Conservation (phyloP, 2,329 filamentous ascomycete genomes). For the Fusarium tjaetaba region DNA sequence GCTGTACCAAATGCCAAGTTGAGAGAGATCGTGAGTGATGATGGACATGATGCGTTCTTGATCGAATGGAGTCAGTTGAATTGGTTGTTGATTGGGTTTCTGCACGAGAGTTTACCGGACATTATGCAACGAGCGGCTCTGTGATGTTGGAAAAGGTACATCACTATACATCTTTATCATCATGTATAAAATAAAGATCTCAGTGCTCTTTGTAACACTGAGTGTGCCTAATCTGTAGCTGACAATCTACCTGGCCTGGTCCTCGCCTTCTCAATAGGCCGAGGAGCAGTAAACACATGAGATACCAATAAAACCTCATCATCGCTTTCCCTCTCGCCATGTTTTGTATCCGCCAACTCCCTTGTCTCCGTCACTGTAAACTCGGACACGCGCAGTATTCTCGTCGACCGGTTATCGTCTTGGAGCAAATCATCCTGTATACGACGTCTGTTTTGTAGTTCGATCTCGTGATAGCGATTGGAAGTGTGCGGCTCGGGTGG, state of each 20-base stretch:
- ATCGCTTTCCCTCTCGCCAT: background rate
- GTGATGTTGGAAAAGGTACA: background rate
- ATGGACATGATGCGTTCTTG: background rate
- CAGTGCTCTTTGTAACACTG: fast-evolving
- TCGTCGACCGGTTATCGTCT: background rate
- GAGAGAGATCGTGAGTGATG: background rate
- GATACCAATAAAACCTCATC: background rate
- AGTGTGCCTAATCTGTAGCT: background rate
- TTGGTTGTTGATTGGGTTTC: background rate
- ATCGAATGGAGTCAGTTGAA: background rate
- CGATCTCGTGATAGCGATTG: background rate
- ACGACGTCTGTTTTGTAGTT: background rate
- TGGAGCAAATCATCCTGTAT: background rate
- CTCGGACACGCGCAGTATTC: background rate
- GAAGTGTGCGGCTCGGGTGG: fast-evolving
- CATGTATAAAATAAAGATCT: fast-evolving
- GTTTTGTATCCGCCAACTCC: fast-evolving
- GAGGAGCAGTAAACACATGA: background rate
- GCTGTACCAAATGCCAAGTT: background rate
- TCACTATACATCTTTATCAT: too few relatives aligned
- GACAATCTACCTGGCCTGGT: background rate
- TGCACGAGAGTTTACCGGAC: background rate
- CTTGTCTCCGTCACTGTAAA: background rate
- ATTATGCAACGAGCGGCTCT: background rate
- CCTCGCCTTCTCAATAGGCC: background rate